phyloP scores from a whole-genome alignment of 1,139 yeast species.

The Suhomyces guaymorum region DNA sequence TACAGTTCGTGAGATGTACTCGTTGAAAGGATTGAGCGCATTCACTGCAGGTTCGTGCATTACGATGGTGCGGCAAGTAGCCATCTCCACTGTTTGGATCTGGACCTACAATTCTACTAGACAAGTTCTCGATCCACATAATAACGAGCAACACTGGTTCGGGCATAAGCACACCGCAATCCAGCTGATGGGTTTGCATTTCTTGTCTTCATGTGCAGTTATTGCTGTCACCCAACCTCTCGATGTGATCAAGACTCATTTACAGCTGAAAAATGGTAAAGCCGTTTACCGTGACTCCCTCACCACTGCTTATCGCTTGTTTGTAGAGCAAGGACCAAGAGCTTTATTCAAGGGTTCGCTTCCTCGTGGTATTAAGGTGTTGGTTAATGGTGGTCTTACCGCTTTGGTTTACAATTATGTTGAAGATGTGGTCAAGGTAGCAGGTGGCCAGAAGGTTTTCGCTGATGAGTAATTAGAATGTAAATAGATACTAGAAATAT shows the following conservation, averaged over 20 bases:
- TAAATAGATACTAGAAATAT: too few species aligned
- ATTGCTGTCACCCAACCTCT: conserved; percentile 85
- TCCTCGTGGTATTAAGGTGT: conserved; percentile 77
- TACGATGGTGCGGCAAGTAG: conserved; percentile 75
- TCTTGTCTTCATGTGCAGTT: conserved; percentile 62
- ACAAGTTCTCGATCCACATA: conserved; percentile 64
- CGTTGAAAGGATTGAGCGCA: conserved; percentile 73
- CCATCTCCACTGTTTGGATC: conserved; percentile 79
- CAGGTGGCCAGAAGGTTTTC: conserved; percentile 54
- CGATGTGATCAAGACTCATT: conserved; percentile 84
- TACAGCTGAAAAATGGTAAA: conserved; percentile 75
- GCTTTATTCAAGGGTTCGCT: conserved; percentile 77
- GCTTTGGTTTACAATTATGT: conserved; percentile 67
- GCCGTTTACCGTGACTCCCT: conserved; percentile 66
- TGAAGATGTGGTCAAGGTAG: conserved; percentile 50
- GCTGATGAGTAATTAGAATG: conserved; percentile 22
- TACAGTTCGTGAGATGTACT: conserved; percentile 65
- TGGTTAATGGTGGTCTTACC: conserved; percentile 78
- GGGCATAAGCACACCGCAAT: conserved; percentile 44
- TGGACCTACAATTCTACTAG: conserved; percentile 78
- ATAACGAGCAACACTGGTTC: conserved; percentile 47
- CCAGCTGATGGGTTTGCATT: conserved; percentile 53
- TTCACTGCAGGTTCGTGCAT: conserved; percentile 81
- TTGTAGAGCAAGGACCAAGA: conserved; percentile 63
- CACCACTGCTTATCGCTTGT: conserved; percentile 70